These are phyloP conservation scores for Chalciporus chontae DNA, from an alignment of 768 basidiomycete genomes.

Conservation along the genomic window DNA sequence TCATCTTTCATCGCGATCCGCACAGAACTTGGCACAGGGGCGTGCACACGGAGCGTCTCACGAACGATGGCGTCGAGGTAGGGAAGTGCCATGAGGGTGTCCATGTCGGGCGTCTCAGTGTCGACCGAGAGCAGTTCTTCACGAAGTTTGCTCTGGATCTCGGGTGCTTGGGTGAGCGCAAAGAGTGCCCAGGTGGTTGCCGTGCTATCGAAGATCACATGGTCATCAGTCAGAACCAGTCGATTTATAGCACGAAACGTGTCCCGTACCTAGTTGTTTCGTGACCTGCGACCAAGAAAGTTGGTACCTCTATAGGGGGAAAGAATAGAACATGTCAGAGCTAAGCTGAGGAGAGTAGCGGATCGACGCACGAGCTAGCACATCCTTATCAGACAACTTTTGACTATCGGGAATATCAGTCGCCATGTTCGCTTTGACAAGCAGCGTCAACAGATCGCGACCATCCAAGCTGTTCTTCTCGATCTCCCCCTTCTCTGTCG, in stretches of 20 bases:
- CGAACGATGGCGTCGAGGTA: slow-evolving; percentile 65
- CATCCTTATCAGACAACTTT: slow-evolving; percentile 58
- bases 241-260: no score
- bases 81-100: slow-evolving; percentile 59
- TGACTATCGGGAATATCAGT: slow-evolving; percentile 54
- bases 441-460: slow-evolving; percentile 56
- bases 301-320: slow-evolving; percentile 48
- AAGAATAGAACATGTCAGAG: neutral
- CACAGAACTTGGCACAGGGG: slow-evolving; percentile 44
- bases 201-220: slow-evolving; percentile 20
- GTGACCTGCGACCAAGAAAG: slow-evolving; percentile 58
- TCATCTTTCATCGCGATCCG: slow-evolving; percentile 51
- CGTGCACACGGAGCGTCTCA: slow-evolving; percentile 55
- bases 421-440: slow-evolving; percentile 63
- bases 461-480: slow-evolving; percentile 33
- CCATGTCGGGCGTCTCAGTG: slow-evolving; percentile 64
- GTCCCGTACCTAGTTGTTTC: slow-evolving; percentile 49
- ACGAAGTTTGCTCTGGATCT: slow-evolving; percentile 53
- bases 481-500: slow-evolving; percentile 26
- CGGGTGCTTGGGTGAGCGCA: slow-evolving; percentile 45
- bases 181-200: slow-evolving; percentile 58
- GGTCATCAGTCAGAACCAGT: neutral
- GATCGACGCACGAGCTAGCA: slow-evolving; percentile 46
- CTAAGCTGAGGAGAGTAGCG: neutral
- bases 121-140: slow-evolving; percentile 50